phyloP scores from a whole-genome alignment of 805 yeast species.

The Spathaspora passalidarum region DNA sequence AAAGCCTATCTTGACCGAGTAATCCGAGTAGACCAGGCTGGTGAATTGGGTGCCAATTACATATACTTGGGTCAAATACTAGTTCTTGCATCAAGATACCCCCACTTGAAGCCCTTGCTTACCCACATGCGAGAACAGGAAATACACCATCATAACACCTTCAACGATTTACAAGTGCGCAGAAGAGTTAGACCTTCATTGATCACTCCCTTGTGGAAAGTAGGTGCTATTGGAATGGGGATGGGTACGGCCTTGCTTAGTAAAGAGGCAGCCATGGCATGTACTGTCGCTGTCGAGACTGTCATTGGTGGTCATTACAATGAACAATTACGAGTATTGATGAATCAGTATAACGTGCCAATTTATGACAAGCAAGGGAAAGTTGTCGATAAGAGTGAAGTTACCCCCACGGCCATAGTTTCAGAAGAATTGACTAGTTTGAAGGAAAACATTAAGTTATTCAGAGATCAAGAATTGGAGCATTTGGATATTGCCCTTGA shows the following conservation, averaged over 20 bases:
- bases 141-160: constrained; percentile 82
- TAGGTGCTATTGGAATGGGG: constrained; percentile 87
- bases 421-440: constrained; percentile 58
- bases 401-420: constrained; percentile 23
- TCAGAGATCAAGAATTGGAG: constrained; percentile 93
- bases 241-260: constrained; percentile 81
- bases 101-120: constrained; percentile 73
- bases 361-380: constrained; percentile 33
- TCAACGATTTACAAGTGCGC: constrained; percentile 69
- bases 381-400: constrained; percentile 16
- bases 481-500: constrained; percentile 92
- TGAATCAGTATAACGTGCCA: constrained; percentile 58
- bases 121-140: constrained; percentile 99
- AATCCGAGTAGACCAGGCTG: constrained; percentile 95
- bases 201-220: constrained; percentile 89
- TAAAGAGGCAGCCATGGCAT: constrained; percentile 98
- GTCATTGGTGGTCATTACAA: constrained; percentile 97
- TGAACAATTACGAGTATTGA: constrained; percentile 75
- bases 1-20: constrained; percentile 68
- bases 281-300: constrained; percentile 98
- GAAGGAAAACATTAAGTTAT: constrained; percentile 62
- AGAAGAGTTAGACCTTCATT: constrained; percentile 89
- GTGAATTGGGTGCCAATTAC: constrained; percentile 93
- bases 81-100: constrained; percentile 67
- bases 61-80: constrained; percentile 89